Base-by-base conservation (phyloP, 2,329 filamentous ascomycete species). In the Verticillium isaacii region DNA sequence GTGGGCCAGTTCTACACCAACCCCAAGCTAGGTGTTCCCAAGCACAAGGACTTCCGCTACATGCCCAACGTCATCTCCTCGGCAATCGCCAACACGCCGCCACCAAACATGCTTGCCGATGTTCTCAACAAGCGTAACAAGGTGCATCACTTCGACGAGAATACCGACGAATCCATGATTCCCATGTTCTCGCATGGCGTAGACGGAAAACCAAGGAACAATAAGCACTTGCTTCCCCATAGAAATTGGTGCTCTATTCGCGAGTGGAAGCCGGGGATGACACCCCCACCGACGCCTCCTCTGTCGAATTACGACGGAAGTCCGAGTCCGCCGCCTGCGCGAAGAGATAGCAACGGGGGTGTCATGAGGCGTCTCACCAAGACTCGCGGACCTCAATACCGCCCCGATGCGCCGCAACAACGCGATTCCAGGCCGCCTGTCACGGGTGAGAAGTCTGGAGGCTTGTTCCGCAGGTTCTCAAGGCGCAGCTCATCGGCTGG, bases 61-160 rank as follows among this genome's bases (percentile, higher is more conserved):
- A 99, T 99, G 90, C 91, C 93, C 5, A 99, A 99, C 69, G 79
- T 99, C 63, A 88, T 98, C 67, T 96, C 93, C 1, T 97, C 93
- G 0, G 93, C 93, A 14, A 98, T 99, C 71, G 94, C 90, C 68
- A 97, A 99, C 72, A 88, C 90, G 15, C 95, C 96, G 5, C 92
- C 93, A 19, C 90, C 93, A 0, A 91, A 95, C 59, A 80, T 96
- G 70, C 84, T 98, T 79, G 92, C 92, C 5, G 94, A 99, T 74
- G 85, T 96, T 59, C 83, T 99, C 64, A 97, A 98, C 79, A 95
- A 91, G 78, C 87, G 95, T 32, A 97, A 97, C 80, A 97, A 89
- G 74, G 74, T 90, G 1, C 87, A 90, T 67, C 87, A 90, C 68
- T 85, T 90, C 61, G 87, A 90, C 73, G 81, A 82, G 63, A 81